These are phyloP conservation scores for Planoprotostelium fungivorum DNA, from an alignment of 78 protist genomes.

Conservation along the genomic window DNA sequence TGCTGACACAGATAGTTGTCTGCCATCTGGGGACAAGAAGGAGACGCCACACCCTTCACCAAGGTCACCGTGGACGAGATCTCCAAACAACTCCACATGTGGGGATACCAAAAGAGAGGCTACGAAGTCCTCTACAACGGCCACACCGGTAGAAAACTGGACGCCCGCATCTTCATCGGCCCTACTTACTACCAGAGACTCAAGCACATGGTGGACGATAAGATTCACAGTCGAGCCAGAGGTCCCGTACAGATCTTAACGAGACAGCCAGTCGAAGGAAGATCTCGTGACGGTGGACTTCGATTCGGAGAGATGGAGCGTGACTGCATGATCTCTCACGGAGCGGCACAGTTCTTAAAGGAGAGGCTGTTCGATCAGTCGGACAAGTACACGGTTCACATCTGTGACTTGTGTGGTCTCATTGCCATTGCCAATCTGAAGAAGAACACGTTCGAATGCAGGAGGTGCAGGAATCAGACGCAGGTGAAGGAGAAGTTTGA, in stretches of 20 bases:
- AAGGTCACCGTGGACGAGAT: conserved; percentile 84
- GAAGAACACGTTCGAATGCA: conserved; percentile 75
- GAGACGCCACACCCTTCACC: conserved; percentile 97
- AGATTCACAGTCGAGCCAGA: conserved; percentile 97
- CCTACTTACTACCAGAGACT: conserved; percentile 99
- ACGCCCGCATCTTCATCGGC: conserved; percentile 89
- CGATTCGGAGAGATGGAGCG: conserved; percentile 99
- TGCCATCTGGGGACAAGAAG: conserved; percentile 31
- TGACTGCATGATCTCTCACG: conserved; percentile 97
- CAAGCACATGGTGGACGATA: conserved; percentile 99
- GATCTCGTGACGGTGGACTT: conserved; percentile 98
- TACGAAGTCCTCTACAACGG: conserved; percentile 97
- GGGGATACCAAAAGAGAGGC: conserved; percentile 89
- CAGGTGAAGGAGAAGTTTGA: not conserved
- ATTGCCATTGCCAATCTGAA: conserved; percentile 72
- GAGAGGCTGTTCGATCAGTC: conserved; percentile 92
- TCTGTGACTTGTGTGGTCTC: conserved; percentile 98
- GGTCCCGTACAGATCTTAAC: conserved; percentile 95
- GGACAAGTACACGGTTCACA: conserved; percentile 93
- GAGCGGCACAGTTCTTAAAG: conserved; percentile 93
- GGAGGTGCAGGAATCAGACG: conserved; percentile 82
- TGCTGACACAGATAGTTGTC: too few relatives aligned
- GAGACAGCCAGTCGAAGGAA: conserved; percentile 99
- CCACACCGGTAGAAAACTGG: conserved; percentile 93
- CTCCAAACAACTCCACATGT: conserved; percentile 66